Percentiles rank a stretch among this genome's conserved stretches.
These are phyloP conservation scores for Trichoderma hamatum DNA, from an alignment of 2,329 filamentous ascomycete genomes.

Conservation along the genomic window DNA sequence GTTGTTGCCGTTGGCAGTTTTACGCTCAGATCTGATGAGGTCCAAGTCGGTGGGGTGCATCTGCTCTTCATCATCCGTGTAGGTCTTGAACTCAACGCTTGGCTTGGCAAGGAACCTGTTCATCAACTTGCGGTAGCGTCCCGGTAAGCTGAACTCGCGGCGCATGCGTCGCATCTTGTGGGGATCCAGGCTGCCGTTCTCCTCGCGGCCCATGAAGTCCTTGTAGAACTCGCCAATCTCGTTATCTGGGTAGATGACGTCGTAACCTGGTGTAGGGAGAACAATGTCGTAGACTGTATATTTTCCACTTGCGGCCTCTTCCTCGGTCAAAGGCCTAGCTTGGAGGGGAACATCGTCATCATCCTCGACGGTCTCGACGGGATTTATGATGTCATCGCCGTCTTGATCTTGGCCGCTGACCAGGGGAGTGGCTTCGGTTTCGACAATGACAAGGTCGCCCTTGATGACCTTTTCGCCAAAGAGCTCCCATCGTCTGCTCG, in stretches of 20 bases:
- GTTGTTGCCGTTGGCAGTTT: neutral
- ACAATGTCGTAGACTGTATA: constrained; percentile 88
- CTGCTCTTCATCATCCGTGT: constrained; percentile 74
- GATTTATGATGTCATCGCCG: constrained; percentile 48
- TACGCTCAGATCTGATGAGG: constrained; percentile 50
- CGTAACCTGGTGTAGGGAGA: constrained; percentile 88
- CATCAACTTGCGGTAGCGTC: constrained; percentile 84
- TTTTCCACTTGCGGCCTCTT: constrained; percentile 75
- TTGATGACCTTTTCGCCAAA: constrained; percentile 75
- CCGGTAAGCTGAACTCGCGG: constrained; percentile 85
- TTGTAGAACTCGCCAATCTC: constrained; percentile 81
- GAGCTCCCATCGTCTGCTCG: constrained; percentile 76
- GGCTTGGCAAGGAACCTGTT: constrained; percentile 68
- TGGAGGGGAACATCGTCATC: constrained; percentile 52
- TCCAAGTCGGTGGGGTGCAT: constrained; percentile 89
- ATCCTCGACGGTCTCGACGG: constrained; percentile 44
- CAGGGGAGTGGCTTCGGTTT: constrained; percentile 39
- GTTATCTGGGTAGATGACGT: constrained; percentile 84
- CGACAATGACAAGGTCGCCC: constrained; percentile 77
- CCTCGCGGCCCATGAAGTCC: constrained; percentile 79
- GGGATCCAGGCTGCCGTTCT: constrained; percentile 79
- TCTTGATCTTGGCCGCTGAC: constrained; percentile 66
- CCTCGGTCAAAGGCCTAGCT: constrained; percentile 72
- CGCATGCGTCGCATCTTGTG: constrained; percentile 83
- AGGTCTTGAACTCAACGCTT: constrained; percentile 69